A percentile compares a stretch with the other conserved stretches of the same genome.
Evolutionary conservation across 345 rosid species (phyloP).

Genomic region (Hevea brasiliensis): DNA sequence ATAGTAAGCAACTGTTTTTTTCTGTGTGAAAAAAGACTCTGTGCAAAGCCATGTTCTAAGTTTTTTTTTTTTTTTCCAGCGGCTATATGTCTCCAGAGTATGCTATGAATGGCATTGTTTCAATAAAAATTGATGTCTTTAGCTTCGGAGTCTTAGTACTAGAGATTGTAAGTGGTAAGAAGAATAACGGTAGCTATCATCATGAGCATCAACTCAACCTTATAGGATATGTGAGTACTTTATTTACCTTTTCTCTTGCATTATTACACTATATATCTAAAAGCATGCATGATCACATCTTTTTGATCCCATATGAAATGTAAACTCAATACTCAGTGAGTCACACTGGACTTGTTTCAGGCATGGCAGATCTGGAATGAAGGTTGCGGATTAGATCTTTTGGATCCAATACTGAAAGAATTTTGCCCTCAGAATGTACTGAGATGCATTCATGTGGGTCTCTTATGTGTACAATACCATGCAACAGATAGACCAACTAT

Average conservation of each 20-base stretch:
- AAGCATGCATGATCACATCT: too few relatives aligned
- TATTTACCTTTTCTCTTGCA: background rate
- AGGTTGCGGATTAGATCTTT: constrained; percentile 10
- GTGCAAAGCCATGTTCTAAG: background rate
- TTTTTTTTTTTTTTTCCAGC: constrained; percentile 2
- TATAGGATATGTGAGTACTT: constrained; percentile 15
- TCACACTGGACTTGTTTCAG: constrained; percentile 5
- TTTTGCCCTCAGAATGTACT: background rate
- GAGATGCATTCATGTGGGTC: constrained; percentile 24
- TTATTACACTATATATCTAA: too few relatives aligned
- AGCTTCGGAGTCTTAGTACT: constrained; percentile 27
- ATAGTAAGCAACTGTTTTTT: constrained; percentile 9
- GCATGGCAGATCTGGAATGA: constrained; percentile 24
- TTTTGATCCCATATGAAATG: too few relatives aligned
- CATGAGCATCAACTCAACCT: constrained; percentile 13
- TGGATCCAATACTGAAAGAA: constrained; percentile 6
- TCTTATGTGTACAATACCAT: constrained; percentile 24
- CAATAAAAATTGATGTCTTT: constrained; percentile 20
- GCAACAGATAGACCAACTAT: constrained; percentile 26
- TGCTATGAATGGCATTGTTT: constrained; percentile 19
- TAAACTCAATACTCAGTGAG: too few relatives aligned
- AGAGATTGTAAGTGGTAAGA: constrained; percentile 22
- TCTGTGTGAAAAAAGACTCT: background rate
- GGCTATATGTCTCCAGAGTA: constrained; percentile 34
- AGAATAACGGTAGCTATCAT: background rate